A percentile compares a stretch with the other conserved stretches of the same genome.
Evolutionary conservation across 78 protist genomes (phyloP).

Genomic region (Dictyostelium intermedium): DNA sequence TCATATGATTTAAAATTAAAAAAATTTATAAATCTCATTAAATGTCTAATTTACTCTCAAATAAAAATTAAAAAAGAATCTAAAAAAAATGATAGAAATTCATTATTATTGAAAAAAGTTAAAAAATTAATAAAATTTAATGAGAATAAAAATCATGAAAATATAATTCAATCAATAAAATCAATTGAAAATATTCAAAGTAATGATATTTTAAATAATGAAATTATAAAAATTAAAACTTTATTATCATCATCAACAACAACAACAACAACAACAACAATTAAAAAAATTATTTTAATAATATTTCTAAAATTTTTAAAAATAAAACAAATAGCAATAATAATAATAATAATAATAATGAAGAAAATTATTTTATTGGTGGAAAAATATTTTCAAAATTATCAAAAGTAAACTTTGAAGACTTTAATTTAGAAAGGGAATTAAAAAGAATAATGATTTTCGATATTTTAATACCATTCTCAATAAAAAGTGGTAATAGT

Average conservation of each 20-base stretch:
- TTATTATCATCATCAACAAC: too few species aligned
- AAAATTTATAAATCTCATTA: background rate
- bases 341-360: background rate
- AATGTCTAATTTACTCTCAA: background rate
- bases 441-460: background rate
- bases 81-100: background rate
- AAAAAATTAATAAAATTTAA: background rate
- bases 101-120: background rate
- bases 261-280: background rate
- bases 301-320: background rate
- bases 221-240: background rate
- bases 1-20: background rate
- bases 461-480: background rate
- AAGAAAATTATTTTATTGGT: background rate
- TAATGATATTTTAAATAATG: background rate
- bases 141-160: background rate
- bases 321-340: background rate
- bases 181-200: background rate
- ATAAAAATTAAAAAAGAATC: background rate
- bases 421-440: background rate
- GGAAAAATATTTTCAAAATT: background rate
- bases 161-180: background rate
- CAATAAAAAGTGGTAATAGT: background rate
- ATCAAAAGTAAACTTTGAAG: background rate
- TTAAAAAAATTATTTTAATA: too few species aligned